Conservation (phyloP, 306 rosid genomes). For the Arachis stenosperma region DNA sequence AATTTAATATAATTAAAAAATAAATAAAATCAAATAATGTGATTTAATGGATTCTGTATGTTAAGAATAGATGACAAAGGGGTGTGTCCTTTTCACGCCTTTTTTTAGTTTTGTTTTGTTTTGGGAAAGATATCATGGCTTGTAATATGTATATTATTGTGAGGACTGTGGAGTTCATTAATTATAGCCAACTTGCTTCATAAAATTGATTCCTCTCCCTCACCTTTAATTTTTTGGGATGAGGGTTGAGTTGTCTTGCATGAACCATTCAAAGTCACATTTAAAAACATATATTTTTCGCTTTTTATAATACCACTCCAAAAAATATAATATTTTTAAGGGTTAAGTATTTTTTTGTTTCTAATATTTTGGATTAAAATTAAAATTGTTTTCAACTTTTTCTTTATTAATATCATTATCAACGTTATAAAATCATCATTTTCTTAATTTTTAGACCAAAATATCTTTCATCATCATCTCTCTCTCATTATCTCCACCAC, state of each 20-base stretch:
- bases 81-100: not conserved
- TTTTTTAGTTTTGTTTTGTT: not conserved
- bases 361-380: too few species aligned
- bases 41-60: not conserved
- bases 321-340: too few species aligned
- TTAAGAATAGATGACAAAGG: not conserved
- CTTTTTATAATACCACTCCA: not conserved
- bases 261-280: not conserved
- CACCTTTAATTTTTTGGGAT: not conserved
- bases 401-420: too few species aligned
- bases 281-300: not conserved
- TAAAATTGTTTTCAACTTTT: too few species aligned
- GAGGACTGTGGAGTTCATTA: not conserved
- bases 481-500: too few species aligned
- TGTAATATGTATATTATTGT: not conserved
- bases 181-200: not conserved
- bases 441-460: too few species aligned
- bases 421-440: too few species aligned
- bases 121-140: not conserved
- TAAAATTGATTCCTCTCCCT: not conserved
- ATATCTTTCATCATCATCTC: too few species aligned
- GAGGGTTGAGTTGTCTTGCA: not conserved
- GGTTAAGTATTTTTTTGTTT: too few species aligned
- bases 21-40: not conserved
- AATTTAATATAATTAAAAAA: too few species aligned